Evolutionary conservation across 2,329 filamentous ascomycete genomes (phyloP), one percentile per base, ranked within the genome.

Genomic region (Ophiostoma quercus): DNA sequence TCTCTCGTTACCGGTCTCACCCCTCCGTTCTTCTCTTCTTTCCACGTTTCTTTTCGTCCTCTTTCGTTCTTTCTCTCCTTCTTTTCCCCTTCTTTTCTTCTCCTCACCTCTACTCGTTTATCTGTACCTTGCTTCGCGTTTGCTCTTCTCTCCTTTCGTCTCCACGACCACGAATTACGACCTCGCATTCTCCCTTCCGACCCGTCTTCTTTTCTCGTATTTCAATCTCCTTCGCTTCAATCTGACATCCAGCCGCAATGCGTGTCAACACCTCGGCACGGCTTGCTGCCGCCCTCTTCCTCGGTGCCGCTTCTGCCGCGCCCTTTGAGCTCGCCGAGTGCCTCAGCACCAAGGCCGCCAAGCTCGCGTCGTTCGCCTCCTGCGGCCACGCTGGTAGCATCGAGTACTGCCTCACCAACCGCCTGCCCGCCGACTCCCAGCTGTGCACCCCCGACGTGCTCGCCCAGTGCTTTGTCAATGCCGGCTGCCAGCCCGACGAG

Each of bases 331-430:
- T 68, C 19, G 66, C 69, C 51, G 71, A 68, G 67, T 84, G 83
- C 74, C 75, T 85, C 69, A 75, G 76, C 67, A 72, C 75, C 68
- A 76, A 80, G 72, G 77, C 79, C 72, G 69, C 72, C 32, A 77
- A 80, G 67, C 78, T 85, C 67, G 80, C 82, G 66, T 72, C 70
- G 19, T 75, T 77, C 54, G 78, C 82, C 16, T 77, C 78, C 68
- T 85, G 84, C 75, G 83, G 82, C 66, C 76, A 83, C 74, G 75
- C 76, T 70, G 77, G 76, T 70, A 77, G 79, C 54, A 78, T 85
- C 72, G 75, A 77, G 68, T 71, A 77, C 74, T 86, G 84, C 76
- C 77, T 86, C 67, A 73, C 74, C n/a, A 67, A 75, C 39, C 71
- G 73, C 34, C 54, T 72, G 68, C 72, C 72, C 7, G 74, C 75